Conservation (phyloP, 2,329 filamentous ascomycete genomes). For the Scolecobasidium constrictum region DNA sequence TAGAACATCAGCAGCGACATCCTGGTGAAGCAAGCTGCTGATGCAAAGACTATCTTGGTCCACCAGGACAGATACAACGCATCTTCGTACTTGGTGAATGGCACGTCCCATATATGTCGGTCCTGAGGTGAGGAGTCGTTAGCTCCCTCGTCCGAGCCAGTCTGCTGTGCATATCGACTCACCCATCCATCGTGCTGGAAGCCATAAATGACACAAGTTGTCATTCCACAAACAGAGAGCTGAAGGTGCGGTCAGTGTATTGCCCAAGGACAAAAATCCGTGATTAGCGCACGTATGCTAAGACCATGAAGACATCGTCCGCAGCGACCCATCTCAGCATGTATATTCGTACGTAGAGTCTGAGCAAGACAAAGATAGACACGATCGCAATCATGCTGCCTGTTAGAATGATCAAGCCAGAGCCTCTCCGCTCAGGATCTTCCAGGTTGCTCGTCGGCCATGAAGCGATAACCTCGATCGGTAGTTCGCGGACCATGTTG, state of each 20-base stretch:
- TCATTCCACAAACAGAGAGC: slow-evolving; percentile 5
- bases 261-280: neutral
- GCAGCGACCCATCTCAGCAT: slow-evolving; percentile 8
- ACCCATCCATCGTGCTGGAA: slow-evolving; percentile 9
- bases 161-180: too few species aligned
- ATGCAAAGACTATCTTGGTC: slow-evolving; percentile 30
- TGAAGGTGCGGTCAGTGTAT: neutral
- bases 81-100: neutral
- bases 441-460: slow-evolving; percentile 8
- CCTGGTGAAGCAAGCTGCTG: slow-evolving; percentile 31
- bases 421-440: slow-evolving; percentile 9
- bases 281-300: slow-evolving; percentile 4
- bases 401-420: slow-evolving; percentile 7
- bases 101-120: slow-evolving; percentile 10
- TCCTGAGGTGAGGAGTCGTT: too few species aligned
- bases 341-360: slow-evolving; percentile 9
- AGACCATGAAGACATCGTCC: slow-evolving; percentile 11
- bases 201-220: slow-evolving; percentile 3
- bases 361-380: slow-evolving; percentile 4
- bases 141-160: too few species aligned
- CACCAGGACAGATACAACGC: slow-evolving; percentile 25
- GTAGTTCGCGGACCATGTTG: slow-evolving; percentile 3
- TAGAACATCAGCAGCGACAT: slow-evolving; percentile 36
- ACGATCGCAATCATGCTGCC: slow-evolving; percentile 6
- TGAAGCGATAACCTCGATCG: slow-evolving; percentile 1